Base-by-base conservation (phyloP, 176 grass and related monocot genomes). In the Phoenix dactylifera region DNA sequence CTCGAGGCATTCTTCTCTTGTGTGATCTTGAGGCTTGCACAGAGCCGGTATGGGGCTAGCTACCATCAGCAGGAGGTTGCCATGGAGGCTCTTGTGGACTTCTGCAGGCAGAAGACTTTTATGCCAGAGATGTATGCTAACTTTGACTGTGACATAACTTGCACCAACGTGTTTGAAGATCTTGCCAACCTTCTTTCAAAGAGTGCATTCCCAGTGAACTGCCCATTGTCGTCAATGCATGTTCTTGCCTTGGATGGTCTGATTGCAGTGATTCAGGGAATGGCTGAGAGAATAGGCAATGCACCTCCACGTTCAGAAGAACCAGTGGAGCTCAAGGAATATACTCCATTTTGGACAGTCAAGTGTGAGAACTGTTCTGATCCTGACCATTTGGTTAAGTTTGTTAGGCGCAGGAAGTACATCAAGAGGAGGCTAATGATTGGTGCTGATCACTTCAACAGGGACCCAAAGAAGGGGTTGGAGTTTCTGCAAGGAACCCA, bases 81-180 rank as follows among this genome's bases (percentile, higher is more conserved):
- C 12, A 57, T 92, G 76, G 93, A 98, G 74, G 81, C 84, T 77
- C 70, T 98, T n/a, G 79, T 92, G 51, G 93, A 98, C 77, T 95
- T 95, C 64, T 98, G 93, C 52, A 74, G 87, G 74, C 93, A 98
- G 68, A 92, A 92, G 77, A 80, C 81, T 60, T 98, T 98, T 64
- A 92, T 98, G 87, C 81, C 84, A 18, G 93, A 98, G 76, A 98
- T 98, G 93, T 92, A 92, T 86, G 85, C 70, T 2, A 98, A 98
- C 67, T 92, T 98, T 72, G 93, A 98, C 54, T 98, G 93, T 70
- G 87, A 98, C 70, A 80, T 98, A 59, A 76, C 84, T 57, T 98
- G 84, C 69, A 75, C 62, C 64, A 98, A 98, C 83, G 51, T 91
- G 70, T 97, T 98, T 70, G 93, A 98, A 91, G 93, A 98, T 24